These are phyloP conservation scores for Thermothelomyces thermophilus DNA, from an alignment of 2,329 filamentous ascomycete genomes.

Conservation along the genomic window DNA sequence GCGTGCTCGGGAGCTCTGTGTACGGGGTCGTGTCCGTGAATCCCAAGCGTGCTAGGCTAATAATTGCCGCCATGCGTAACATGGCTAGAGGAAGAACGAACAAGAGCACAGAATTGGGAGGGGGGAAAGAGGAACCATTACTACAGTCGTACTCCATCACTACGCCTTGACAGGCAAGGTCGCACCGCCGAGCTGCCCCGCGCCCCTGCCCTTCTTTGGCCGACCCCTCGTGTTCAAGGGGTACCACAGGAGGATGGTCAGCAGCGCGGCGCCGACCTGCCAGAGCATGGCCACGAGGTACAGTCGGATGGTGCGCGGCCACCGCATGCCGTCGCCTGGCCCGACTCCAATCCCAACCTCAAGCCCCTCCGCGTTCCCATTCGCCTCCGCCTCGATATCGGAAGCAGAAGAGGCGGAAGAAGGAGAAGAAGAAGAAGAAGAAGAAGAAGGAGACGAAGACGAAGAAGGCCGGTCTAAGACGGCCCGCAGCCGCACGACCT, in stretches of 20 bases:
- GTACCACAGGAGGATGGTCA: conserved; percentile 16
- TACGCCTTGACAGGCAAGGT: not conserved
- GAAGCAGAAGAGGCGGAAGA: too few species aligned
- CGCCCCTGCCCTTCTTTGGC: conserved; percentile 1
- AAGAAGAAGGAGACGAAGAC: too few species aligned
- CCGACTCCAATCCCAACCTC: not conserved
- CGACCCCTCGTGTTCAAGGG: conserved; percentile 8
- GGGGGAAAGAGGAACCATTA: too few species aligned
- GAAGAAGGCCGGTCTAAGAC: conserved; percentile 45
- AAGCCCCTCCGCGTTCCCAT: not conserved
- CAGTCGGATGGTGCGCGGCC: conserved; percentile 8
- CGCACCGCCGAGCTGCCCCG: not conserved
- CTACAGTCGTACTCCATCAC: too few species aligned
- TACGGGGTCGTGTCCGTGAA: too few species aligned
- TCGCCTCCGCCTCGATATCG: not conserved
- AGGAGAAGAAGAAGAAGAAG: too few species aligned
- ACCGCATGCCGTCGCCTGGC: too few species aligned
- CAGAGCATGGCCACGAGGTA: conserved; percentile 16
- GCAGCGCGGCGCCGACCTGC: conserved; percentile 14
- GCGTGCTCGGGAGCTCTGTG: too few species aligned
- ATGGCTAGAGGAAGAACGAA: too few species aligned
- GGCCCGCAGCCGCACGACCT: conserved; percentile 62
- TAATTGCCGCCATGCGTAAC: too few species aligned
- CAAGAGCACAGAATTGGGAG: too few species aligned
- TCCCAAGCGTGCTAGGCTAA: too few species aligned